Evolutionary conservation across 441 rosid genomes (phyloP).

Genomic region (Biscutella laevigata): DNA sequence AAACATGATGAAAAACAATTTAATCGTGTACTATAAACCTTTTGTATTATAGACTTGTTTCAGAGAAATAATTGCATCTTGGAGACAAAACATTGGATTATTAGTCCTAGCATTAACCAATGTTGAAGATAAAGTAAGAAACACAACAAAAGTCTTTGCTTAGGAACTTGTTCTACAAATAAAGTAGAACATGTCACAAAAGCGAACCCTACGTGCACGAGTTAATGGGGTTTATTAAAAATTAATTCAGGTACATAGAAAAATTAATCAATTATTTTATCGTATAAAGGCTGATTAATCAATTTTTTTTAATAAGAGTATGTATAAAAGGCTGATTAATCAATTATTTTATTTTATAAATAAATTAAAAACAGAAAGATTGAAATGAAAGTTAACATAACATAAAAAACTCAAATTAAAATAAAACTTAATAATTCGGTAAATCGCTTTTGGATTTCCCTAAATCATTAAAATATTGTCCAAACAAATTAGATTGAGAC

Average conservation of each 20-base stretch:
- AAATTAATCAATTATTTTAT: background rate
- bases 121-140: background rate
- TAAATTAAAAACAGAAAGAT: no score
- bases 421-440: no score
- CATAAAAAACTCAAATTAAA: no score
- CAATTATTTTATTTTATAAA: no score
- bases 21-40: background rate
- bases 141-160: constrained; percentile 19
- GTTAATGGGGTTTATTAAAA: background rate
- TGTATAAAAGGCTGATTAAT: background rate
- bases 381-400: no score
- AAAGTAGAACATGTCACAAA: background rate
- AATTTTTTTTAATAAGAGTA: no score
- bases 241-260: background rate
- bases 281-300: background rate
- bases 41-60: background rate
- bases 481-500: no score
- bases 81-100: constrained; percentile 1
- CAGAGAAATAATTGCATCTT: constrained; percentile 14
- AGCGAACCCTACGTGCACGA: constrained; percentile 11
- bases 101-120: background rate
- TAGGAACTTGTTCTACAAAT: constrained; percentile 11
- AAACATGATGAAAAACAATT: background rate
- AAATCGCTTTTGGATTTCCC: no score
- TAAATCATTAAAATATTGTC: no score